Evolutionary conservation across 257 asterid genomes (phyloP).

Genomic region (Jasminum sambac): DNA sequence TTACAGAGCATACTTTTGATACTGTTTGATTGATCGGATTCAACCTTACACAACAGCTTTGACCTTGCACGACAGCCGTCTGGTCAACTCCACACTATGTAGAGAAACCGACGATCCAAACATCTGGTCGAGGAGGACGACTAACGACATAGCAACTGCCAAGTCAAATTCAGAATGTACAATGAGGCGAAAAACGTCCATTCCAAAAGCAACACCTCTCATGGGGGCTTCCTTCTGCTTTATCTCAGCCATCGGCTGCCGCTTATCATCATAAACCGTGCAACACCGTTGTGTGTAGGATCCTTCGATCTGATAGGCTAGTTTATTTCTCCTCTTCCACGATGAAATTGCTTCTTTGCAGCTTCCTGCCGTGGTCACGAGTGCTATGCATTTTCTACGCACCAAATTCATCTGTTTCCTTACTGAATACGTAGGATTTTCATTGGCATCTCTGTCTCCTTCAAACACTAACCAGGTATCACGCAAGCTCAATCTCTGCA

Average conservation of each 20-base stretch:
- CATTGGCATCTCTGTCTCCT: slow-evolving; percentile 47
- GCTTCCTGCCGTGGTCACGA: slow-evolving; percentile 34
- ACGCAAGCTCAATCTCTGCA: slow-evolving; percentile 55
- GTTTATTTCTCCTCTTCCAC: background rate
- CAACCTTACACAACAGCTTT: background rate
- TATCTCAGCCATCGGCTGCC: slow-evolving; percentile 62
- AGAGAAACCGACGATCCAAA: slow-evolving; percentile 38
- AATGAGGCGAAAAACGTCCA: slow-evolving; percentile 59
- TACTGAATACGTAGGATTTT: slow-evolving; percentile 43
- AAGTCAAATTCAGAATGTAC: slow-evolving; percentile 53
- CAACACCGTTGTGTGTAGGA: slow-evolving; percentile 53
- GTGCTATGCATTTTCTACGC: slow-evolving; percentile 38
- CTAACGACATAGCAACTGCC: slow-evolving; percentile 58
- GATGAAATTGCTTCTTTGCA: background rate
- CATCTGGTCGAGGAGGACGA: slow-evolving; percentile 73
- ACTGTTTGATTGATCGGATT: background rate
- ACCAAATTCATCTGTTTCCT: slow-evolving; percentile 46
- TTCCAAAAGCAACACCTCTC: slow-evolving; percentile 52
- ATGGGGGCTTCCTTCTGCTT: slow-evolving; percentile 60
- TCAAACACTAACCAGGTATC: slow-evolving; percentile 65
- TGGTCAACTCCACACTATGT: background rate
- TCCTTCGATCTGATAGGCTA: slow-evolving; percentile 51
- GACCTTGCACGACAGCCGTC: background rate
- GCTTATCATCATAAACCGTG: slow-evolving; percentile 48
- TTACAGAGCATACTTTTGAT: no score